A percentile compares a stretch with the other conserved stretches of the same genome.
Conservation (phyloP, 345 rosid genomes). For the Heritiera littoralis region DNA sequence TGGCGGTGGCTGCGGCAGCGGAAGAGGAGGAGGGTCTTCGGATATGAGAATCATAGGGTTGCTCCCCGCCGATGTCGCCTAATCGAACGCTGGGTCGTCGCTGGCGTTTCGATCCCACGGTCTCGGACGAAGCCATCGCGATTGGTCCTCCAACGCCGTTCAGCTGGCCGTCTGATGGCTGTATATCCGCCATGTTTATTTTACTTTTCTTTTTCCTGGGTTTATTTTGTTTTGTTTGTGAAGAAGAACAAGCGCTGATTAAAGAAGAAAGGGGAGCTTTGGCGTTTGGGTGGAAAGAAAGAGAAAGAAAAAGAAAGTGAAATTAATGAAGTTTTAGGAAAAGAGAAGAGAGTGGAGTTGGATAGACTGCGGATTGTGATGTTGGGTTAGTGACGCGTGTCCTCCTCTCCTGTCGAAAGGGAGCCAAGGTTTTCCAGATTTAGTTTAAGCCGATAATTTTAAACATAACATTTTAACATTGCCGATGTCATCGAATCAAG, state of each 20-base stretch:
- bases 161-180: conserved; percentile 41
- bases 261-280: neutral
- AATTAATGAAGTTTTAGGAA: neutral
- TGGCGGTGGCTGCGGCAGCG: conserved; percentile 13
- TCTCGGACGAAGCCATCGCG: conserved; percentile 43
- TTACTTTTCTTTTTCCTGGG: neutral
- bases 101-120: conserved; percentile 72
- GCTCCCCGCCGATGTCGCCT: conserved; percentile 90
- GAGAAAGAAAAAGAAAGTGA: neutral
- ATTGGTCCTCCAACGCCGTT: conserved; percentile 48
- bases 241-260: neutral
- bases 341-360: neutral
- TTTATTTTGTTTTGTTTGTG: neutral
- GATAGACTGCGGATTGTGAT: neutral
- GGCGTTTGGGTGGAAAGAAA: neutral
- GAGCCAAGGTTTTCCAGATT: neutral
- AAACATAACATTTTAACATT: too few species aligned
- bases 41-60: conserved; percentile 52
- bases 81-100: conserved; percentile 89
- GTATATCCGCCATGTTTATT: conserved; percentile 56
- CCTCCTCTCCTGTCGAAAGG: neutral
- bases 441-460: too few species aligned
- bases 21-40: conserved; percentile 38
- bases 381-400: conserved; percentile 18
- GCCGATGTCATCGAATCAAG: too few species aligned